phyloP scores from a whole-genome alignment of 805 yeast species.

The Kodamaea lidongshanica region DNA sequence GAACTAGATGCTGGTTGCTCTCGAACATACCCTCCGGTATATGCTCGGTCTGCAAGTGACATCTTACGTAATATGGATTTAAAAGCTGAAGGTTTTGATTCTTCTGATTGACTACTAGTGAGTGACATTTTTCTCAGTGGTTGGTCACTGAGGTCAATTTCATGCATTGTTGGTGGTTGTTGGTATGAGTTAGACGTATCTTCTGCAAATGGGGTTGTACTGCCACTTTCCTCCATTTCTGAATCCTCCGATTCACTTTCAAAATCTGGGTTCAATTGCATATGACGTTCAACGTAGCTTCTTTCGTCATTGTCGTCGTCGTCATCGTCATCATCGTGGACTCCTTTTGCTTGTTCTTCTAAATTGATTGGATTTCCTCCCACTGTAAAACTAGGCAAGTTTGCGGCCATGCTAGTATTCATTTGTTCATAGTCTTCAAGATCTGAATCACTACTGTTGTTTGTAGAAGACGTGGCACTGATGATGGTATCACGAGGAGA shows the following conservation, averaged over 20 bases:
- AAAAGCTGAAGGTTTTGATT: no score
- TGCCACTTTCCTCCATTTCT: background rate
- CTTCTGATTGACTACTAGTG: slow-evolving; percentile 10
- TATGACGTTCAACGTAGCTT: no score
- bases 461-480: slow-evolving; percentile 21
- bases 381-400: background rate
- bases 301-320: slow-evolving; percentile 11
- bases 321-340: slow-evolving; percentile 9
- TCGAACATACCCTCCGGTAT: slow-evolving; percentile 15
- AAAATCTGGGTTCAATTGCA: no score
- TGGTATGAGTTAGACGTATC: background rate
- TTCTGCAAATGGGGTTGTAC: no score
- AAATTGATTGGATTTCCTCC: slow-evolving; percentile 3
- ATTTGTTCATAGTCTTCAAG: slow-evolving; percentile 7
- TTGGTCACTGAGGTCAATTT: slow-evolving; percentile 1
- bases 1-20: slow-evolving; percentile 20
- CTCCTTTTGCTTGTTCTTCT: slow-evolving; percentile 7
- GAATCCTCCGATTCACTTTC: background rate
- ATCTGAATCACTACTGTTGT: slow-evolving; percentile 18
- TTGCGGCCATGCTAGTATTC: slow-evolving; percentile 2
- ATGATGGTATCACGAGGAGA: slow-evolving; percentile 23
- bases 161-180: background rate
- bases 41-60: slow-evolving; percentile 29
- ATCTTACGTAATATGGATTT: slow-evolving; percentile 31
- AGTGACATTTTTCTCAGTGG: background rate